Evolutionary conservation across 208 protist species (phyloP), one percentile per base, ranked within the genome.

Genomic region (Strigomonas culicis): DNA sequence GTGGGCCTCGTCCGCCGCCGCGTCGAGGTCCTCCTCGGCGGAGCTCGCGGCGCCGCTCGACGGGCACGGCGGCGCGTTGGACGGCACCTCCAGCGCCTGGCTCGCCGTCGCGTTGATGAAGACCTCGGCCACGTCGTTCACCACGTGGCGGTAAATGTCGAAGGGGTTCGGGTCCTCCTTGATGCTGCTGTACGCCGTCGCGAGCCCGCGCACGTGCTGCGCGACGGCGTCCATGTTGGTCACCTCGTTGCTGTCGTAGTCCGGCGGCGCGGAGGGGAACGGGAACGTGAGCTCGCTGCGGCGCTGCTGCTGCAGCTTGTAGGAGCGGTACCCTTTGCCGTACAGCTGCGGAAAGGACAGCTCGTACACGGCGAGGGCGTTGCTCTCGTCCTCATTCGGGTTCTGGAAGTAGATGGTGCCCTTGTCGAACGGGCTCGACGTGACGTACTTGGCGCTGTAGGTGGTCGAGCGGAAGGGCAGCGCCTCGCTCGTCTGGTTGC

Each of bases 341-440:
- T 93, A 93, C 39, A 95, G 61, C 58, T 89, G 70, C 4, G 82
- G 70, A 47, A 92, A 72, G 21, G 81, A 69, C 25, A 92, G 34
- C 36, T 73, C 77, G 46, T 77, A 70, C 22, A 88, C 50, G 19
- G 81, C 59, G 34, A 77, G 27, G 50, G 70, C 55, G 57, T 72
- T 56, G 25, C 61, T 57, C 31, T 67, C 72, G 8, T 77, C 51
- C 17, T 77, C 73, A 58, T 61, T 78, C 0, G 76, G 75, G 65
- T 88, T 75, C 32, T 92, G 85, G 25, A 82, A 74, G 67, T 90
- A 92, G 39, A 92, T 65, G 44, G 77, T 75, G 36, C 82, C 85
- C 24, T 74, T 80, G 30, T 83, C 66, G 41, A 88, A 80, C 1
- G 72, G 52, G 7, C 68, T 28, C 21, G 73, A 66, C 21, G 80